Base-by-base conservation (phyloP, 1,284 basidiomycete genomes). In the Lentinula novae-zelandiae region DNA sequence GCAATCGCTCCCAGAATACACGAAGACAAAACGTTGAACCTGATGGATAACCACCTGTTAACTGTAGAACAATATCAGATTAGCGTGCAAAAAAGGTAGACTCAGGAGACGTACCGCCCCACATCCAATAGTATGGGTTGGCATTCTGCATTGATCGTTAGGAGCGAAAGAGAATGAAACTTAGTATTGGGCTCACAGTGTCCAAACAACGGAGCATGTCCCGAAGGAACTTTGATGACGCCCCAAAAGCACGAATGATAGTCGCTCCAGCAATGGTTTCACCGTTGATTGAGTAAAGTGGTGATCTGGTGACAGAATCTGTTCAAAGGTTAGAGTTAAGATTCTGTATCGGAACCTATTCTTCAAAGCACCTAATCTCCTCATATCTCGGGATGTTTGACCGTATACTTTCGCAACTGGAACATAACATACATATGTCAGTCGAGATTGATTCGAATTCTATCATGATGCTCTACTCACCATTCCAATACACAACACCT, bases 231-330 rank as follows among this genome's bases (percentile, higher is more conserved):
- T 93, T 92, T 31, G 92, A 92, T 34, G 87, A 87, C 12, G 90
- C 90, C 17, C 94, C 94, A 68, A 95, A 96, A 0, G 95, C 90
- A 51, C 95, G 89, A 44, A 96, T 77, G 54, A 96, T 90, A 0
- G 92, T 83, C 15, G 91, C 90, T n/a, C 93, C 94, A 2, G 92
- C 82, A 59, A 95, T 94, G 0, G 92, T 93, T 73, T 96, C 94
- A 2, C 90, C 92, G 66, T 95, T 97, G 52, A 96, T 90, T 0
- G 92, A 94, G 73, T 96, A 97, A 13, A 98, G 75, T 0, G 95
- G 95, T 0, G 93, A 95, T 40, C 93, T 86, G 7, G 93, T 94
- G 51, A 95, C 88, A 12, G 92, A 94, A 70, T 95, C 93, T 89
- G 54, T 3, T 50, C 17, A 7, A 31, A 60, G 38, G 63, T 51